phyloP scores from a whole-genome alignment of 1,139 yeast genomes.

The Geotrichum restrictum region DNA sequence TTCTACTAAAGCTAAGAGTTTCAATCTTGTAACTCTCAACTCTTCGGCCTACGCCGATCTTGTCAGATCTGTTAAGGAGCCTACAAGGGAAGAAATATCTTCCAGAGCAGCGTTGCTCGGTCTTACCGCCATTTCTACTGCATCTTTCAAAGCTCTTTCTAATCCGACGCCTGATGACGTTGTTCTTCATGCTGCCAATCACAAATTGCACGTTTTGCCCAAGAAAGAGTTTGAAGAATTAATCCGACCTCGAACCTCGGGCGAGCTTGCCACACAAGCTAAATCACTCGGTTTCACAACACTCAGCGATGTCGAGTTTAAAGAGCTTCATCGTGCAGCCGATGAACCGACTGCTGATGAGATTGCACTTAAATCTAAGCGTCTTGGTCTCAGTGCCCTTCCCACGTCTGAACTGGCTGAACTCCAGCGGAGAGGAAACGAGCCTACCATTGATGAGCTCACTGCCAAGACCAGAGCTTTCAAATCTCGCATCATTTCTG shows the following conservation, averaged over 20 bases:
- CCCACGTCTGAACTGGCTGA: conserved; percentile 22
- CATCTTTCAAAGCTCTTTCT: conserved; percentile 12
- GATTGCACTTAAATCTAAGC: conserved; percentile 23
- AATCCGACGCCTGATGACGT: conserved; percentile 16
- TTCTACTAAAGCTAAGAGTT: conserved; percentile 36
- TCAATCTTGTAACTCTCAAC: conserved; percentile 31
- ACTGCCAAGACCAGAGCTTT: conserved; percentile 5
- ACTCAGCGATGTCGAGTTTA: conserved; percentile 29
- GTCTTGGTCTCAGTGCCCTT: conserved; percentile 36
- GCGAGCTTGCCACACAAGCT: conserved; percentile 35
- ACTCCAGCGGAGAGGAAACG: conserved; percentile 14
- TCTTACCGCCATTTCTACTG: conserved; percentile 32
- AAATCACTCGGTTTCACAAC: conserved; percentile 33
- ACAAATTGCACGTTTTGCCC: conserved; percentile 20
- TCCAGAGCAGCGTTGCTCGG: conserved; percentile 35
- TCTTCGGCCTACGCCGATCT: conserved; percentile 25
- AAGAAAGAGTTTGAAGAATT: conserved; percentile 25
- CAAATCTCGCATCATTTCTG: conserved; percentile 5
- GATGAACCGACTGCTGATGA: conserved; percentile 31
- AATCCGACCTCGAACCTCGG: conserved; percentile 18
- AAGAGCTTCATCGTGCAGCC: conserved; percentile 22
- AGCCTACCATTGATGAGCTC: conserved; percentile 22
- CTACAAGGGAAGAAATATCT: conserved; percentile 30
- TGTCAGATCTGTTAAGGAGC: conserved; percentile 13
- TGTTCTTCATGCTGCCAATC: conserved; percentile 10